phyloP scores from a whole-genome alignment of 1,284 basidiomycete genomes.

The Moesziomyces sp. region DNA sequence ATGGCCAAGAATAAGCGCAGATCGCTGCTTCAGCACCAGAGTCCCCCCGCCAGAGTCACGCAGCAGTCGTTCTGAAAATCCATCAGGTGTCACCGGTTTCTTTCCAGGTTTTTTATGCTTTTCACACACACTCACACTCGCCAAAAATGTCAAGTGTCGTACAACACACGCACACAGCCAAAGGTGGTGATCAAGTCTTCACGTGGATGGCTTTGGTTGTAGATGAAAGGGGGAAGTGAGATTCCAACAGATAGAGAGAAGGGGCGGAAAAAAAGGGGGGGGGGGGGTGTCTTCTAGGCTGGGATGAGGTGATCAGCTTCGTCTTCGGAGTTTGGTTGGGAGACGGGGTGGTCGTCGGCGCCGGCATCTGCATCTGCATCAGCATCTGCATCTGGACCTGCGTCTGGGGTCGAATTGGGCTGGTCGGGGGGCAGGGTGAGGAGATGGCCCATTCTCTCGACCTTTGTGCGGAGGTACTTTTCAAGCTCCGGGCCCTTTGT shows the following conservation, averaged over 20 bases:
- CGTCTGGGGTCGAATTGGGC: not conserved
- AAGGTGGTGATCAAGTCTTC: too few relatives aligned
- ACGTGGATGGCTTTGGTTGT: too few relatives aligned
- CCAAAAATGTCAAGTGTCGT: not conserved
- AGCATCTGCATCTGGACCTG: not conserved
- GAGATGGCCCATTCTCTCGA: slow-evolving; percentile 95
- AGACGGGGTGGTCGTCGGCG: slow-evolving; percentile 12
- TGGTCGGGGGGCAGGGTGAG: slow-evolving; percentile 72
- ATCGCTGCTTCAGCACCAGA: slow-evolving; percentile 70
- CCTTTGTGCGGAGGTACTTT: slow-evolving; percentile 94
- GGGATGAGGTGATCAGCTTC: not conserved
- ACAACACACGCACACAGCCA: not conserved
- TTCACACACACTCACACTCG: not conserved
- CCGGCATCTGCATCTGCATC: not conserved
- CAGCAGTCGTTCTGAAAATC: slow-evolving; percentile 30
- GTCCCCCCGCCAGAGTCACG: slow-evolving; percentile 21
- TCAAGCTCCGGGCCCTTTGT: slow-evolving; percentile 89
- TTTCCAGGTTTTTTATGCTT: not conserved
- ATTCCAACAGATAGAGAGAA: too few relatives aligned
- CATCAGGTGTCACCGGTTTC: not conserved
- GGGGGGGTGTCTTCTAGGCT: not conserved
- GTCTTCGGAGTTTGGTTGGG: slow-evolving; percentile 35
- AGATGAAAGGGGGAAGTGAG: too few relatives aligned
- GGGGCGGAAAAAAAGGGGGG: not conserved
- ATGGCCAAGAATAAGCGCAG: slow-evolving; percentile 99